Percentiles rank a stretch among this genome's conserved stretches.
These are phyloP conservation scores for Lachnellula arida DNA, from an alignment of 2,329 filamentous ascomycete genomes.

Conservation along the genomic window DNA sequence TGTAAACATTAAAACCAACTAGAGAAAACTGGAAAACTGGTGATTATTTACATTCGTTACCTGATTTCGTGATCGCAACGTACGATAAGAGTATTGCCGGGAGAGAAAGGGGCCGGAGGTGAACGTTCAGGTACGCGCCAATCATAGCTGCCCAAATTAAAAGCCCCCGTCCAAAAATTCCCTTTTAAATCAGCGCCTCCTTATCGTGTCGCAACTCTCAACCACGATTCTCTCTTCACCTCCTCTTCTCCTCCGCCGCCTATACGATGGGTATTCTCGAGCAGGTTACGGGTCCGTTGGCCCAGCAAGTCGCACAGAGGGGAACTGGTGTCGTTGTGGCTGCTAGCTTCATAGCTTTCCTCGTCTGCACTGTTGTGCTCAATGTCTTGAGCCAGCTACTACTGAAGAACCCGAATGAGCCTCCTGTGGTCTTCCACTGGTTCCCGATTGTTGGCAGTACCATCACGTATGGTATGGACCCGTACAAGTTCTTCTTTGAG, in stretches of 20 bases:
- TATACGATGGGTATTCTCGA: conserved; percentile 30
- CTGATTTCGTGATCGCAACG: neutral
- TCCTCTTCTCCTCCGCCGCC: neutral
- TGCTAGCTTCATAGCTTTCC: conserved; percentile 32
- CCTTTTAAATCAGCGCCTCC: neutral
- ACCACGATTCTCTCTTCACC: neutral
- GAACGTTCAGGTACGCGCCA: conserved; percentile 9
- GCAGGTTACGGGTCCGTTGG: conserved; percentile 23
- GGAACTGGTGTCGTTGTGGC: conserved; percentile 25
- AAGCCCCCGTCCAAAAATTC: neutral
- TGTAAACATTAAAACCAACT: no score
- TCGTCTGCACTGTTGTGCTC: conserved; percentile 58
- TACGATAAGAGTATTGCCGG: neutral
- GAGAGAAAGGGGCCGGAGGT: neutral
- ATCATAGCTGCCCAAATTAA: conserved; percentile 4
- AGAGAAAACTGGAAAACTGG: no score
- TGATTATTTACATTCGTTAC: neutral
- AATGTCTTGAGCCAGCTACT: conserved; percentile 80
- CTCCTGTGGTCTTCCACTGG: conserved; percentile 76
- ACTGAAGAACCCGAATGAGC: conserved; percentile 76
- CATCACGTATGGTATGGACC: conserved; percentile 91
- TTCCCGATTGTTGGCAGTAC: conserved; percentile 85
- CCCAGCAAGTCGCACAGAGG: conserved; percentile 26
- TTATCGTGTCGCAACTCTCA: neutral
- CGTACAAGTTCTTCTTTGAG: conserved; percentile 76